Conservation (phyloP, 140 eudicot genomes). For the Anethum foeniculum region DNA sequence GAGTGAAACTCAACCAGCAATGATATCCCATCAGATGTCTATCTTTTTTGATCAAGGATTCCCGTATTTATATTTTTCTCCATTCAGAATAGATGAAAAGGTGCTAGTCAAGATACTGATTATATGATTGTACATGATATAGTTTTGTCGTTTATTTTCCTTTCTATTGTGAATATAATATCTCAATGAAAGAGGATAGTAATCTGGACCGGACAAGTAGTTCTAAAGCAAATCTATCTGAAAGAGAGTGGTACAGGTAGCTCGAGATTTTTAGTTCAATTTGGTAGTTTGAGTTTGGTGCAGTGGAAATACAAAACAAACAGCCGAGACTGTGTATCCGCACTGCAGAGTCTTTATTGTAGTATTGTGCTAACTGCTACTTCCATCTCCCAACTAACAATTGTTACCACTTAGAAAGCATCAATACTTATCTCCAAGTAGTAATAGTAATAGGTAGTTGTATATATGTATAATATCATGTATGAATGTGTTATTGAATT, state of each 20-base stretch:
- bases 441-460: too few species aligned
- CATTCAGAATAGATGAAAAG: not conserved
- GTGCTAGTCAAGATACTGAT: not conserved
- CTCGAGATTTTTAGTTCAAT: not conserved
- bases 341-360: slow-evolving; percentile 2
- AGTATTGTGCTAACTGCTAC: not conserved
- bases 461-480: too few species aligned
- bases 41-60: not conserved
- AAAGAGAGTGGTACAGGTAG: not conserved
- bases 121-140: not conserved
- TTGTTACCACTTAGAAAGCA: not conserved
- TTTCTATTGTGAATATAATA: not conserved
- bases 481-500: too few species aligned
- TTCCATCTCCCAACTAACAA: not conserved
- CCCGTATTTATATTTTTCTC: not conserved
- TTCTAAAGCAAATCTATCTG: not conserved
- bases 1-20: not conserved
- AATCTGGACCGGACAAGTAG: not conserved
- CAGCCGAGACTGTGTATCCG: not conserved
- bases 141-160: not conserved
- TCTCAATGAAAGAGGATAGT: not conserved
- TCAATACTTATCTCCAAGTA: not conserved
- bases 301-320: not conserved
- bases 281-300: not conserved
- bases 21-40: not conserved